Base-by-base conservation (phyloP, 2,329 filamentous ascomycete genomes). In the Coleophoma cylindrospora region DNA sequence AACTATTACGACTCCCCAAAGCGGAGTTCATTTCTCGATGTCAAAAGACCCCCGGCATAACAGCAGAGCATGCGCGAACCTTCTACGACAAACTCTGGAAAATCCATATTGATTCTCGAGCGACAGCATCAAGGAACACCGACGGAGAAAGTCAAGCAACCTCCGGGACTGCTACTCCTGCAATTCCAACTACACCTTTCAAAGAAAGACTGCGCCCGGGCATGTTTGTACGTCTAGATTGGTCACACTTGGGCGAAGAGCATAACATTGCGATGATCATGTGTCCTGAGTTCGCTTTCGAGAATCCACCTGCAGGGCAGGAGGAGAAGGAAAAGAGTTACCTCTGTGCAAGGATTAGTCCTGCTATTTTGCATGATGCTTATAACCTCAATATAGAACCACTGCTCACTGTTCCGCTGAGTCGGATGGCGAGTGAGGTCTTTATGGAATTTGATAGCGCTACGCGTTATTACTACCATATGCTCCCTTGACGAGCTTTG, bases 31-130 rank as follows among this genome's bases (percentile, higher is more conserved):
- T 70, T 32, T 56, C 58, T 11, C 69, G 72, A 1, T 74, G 71
- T 50, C 61, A 70, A 43, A 66, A 70, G 51, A 70, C 66, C 4
- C 57, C 60, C 0, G 64, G 60, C 0, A 66, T 72, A 3, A 66
- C 57, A 0, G 34, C 50, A 0, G 66, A 74, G 43, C 70, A 74
- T 46, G 72, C 73, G 11, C 63, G 60, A 3, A 69, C 69, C 4
- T 71, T 75, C 46, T 65, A 68, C 13, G 52, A 61, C 19, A 75
- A 74, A 50, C 58, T 75, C 1, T 74, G 71, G 72, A 60, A 63
- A 15, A 50, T 72, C 37, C 71, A 74, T 43, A 57, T 73, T 10
- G 71, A 74, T 50, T 70, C 70, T 1, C 62, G 64, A 27, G 15
- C n/a, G 4, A 15, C 13, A 7, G 22, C 17, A 22, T 12, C 6